Base-by-base conservation (phyloP, 108 stramenopile genomes). In the Nitzschia putrida region DNA sequence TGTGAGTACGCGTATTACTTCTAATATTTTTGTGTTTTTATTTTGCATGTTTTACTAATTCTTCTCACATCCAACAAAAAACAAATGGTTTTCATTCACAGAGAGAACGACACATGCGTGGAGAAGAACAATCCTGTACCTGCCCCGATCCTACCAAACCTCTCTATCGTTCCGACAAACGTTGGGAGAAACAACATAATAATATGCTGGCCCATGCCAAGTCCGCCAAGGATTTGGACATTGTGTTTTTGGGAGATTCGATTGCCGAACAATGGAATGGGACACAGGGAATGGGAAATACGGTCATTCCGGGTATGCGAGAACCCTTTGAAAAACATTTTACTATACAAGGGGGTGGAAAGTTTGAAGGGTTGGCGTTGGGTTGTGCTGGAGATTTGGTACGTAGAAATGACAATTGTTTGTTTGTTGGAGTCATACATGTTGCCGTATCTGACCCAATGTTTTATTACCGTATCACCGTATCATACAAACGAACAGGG, bases 211-310 rank as follows among this genome's bases (percentile, higher is more conserved):
- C 41, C 22, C 25, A 51, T 40, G 76, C 76, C 25, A 59, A 70
- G 38, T 52, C 58, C 10, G 63, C 63, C 26, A 16, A 49, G 18
- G n/a, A 16, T 18, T 53, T 77, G 53, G 76, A 77, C 52, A 61
- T 77, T 52, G 76, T 77, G 8, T 77, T 77, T 57, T 66, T 77
- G 61, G 76, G 76, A 12, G 76, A 77, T 71, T 56, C 37, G 2
- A 66, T 71, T 29, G 55, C 71, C 12, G 76, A 77, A 42, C 69
- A 64, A 56, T 61, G 60, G 43, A 71, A 60, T 65, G 76, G 76
- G 37, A 66, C 76, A 16, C 24, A 38, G 3, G 50, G 37, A 23
- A 29, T 77, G 57, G 76, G 76, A 20, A 69, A 37, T 24, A 37
- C 38, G 37, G 38, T 25, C 21, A 10, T 43, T 7, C 8, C 49